These are phyloP conservation scores for Tricholoma bakamatsutake DNA, from an alignment of 768 basidiomycete genomes.

Conservation along the genomic window DNA sequence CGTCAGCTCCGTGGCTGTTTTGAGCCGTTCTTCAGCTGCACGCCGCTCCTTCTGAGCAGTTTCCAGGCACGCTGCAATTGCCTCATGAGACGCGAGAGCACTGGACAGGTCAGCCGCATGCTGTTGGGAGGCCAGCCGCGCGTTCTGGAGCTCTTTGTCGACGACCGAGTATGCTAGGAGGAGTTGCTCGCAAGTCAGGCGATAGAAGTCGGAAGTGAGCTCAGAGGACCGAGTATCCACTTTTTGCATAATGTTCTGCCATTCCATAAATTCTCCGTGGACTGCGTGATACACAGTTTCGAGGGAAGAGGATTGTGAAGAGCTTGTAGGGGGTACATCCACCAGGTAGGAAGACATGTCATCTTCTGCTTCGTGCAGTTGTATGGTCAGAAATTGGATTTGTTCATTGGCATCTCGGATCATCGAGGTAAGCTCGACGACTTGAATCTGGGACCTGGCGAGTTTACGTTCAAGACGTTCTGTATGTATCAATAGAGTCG, in stretches of 20 bases:
- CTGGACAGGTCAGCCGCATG: slow-evolving; percentile 33
- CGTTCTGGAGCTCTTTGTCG: slow-evolving; percentile 23
- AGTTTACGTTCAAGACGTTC: slow-evolving; percentile 62
- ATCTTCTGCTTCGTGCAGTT: slow-evolving; percentile 26
- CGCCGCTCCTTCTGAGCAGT: slow-evolving; percentile 31
- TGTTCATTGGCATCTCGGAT: slow-evolving; percentile 53
- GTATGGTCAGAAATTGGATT: slow-evolving; percentile 36
- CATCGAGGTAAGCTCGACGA: slow-evolving; percentile 56
- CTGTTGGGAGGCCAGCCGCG: slow-evolving; percentile 24
- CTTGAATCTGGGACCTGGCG: slow-evolving; percentile 62
- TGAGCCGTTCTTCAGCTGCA: slow-evolving; percentile 12
- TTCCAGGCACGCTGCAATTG: slow-evolving; percentile 36
- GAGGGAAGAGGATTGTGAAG: slow-evolving; percentile 1
- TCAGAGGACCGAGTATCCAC: slow-evolving; percentile 11
- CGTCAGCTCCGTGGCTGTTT: slow-evolving; percentile 16
- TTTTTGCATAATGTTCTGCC: slow-evolving; percentile 2
- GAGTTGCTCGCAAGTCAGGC: slow-evolving; percentile 29
- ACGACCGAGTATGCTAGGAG: slow-evolving; percentile 22
- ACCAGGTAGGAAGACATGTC: slow-evolving; percentile 25
- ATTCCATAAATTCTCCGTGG: slow-evolving; percentile 3
- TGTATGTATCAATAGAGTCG: slow-evolving; percentile 33
- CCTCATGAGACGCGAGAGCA: slow-evolving; percentile 35
- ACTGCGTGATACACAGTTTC: background rate
- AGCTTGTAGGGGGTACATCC: background rate
- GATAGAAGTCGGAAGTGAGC: slow-evolving; percentile 31